phyloP scores from a whole-genome alignment of 2,329 filamentous ascomycete species.

The Lasiodiplodia gonubiensis region DNA sequence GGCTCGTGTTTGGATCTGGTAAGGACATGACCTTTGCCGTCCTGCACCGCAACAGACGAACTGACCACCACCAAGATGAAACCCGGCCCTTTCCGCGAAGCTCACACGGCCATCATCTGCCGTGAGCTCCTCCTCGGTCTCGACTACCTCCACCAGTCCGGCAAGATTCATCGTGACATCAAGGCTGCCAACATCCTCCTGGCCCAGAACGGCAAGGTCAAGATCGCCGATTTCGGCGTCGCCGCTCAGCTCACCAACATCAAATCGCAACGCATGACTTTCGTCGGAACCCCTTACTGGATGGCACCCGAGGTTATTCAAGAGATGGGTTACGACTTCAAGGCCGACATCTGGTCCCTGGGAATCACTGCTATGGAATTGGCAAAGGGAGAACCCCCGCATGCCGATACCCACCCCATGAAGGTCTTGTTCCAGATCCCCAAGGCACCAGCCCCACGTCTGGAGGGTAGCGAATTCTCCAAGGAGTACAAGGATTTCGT shows the following conservation, averaged over 20 bases:
- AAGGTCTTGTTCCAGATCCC: slow-evolving; percentile 96
- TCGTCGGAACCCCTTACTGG: slow-evolving; percentile 98
- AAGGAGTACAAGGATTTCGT: slow-evolving; percentile 95
- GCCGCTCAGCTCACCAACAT: slow-evolving; percentile 96
- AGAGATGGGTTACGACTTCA: slow-evolving; percentile 96
- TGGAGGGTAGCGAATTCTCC: slow-evolving; percentile 82
- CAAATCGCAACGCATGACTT: slow-evolving; percentile 96
- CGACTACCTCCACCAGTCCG: slow-evolving; percentile 90
- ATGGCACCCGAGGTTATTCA: slow-evolving; percentile 99
- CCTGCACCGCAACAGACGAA: neutral
- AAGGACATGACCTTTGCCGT: neutral
- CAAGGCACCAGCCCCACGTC: slow-evolving; percentile 81
- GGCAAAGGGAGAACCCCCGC: slow-evolving; percentile 89
- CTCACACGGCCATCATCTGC: slow-evolving; percentile 92
- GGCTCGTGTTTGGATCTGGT: slow-evolving; percentile 88
- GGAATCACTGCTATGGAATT: slow-evolving; percentile 94
- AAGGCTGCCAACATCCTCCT: slow-evolving; percentile 96
- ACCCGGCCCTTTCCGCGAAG: slow-evolving; percentile 85
- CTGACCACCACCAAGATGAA: slow-evolving; percentile 68
- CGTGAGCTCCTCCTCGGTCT: slow-evolving; percentile 87
- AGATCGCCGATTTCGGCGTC: slow-evolving; percentile 95
- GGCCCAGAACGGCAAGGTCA: slow-evolving; percentile 88
- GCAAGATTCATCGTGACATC: slow-evolving; percentile 96
- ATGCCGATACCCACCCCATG: slow-evolving; percentile 97
- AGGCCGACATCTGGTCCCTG: slow-evolving; percentile 96